These are phyloP conservation scores for Porogramme epimiltina DNA, from an alignment of 1,284 basidiomycete species.

Conservation along the genomic window DNA sequence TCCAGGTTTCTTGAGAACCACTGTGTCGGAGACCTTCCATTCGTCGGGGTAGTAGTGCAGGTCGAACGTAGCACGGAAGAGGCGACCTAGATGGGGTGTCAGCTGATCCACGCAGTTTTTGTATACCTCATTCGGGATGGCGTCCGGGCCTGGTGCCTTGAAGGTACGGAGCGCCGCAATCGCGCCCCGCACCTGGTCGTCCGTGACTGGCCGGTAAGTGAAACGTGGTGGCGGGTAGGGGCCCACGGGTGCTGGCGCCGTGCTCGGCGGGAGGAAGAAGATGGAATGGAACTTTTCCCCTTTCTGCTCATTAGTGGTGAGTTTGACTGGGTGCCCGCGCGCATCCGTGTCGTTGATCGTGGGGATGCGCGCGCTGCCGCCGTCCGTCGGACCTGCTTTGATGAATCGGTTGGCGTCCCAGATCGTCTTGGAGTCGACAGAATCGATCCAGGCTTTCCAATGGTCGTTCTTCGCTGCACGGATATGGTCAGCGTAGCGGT, in stretches of 20 bases:
- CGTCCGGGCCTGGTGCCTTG: slow-evolving; percentile 39
- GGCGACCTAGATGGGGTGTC: slow-evolving; percentile 23
- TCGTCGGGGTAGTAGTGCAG: slow-evolving; percentile 30
- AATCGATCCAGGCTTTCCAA: slow-evolving; percentile 38
- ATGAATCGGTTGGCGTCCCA: slow-evolving; percentile 39
- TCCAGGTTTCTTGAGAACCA: slow-evolving; percentile 41
- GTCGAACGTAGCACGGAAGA: slow-evolving; percentile 33
- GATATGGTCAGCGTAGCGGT: slow-evolving; percentile 34
- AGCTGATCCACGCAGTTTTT: slow-evolving; percentile 29
- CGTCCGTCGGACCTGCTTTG: slow-evolving; percentile 29
- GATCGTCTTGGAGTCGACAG: slow-evolving; percentile 23
- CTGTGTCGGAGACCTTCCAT: too few relatives aligned
- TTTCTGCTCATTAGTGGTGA: slow-evolving; percentile 30
- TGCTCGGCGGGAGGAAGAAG: slow-evolving; percentile 35
- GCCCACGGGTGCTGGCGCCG: slow-evolving; percentile 1
- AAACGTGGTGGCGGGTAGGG: slow-evolving; percentile 29
- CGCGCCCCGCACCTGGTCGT: slow-evolving; percentile 23
- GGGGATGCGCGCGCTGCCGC: slow-evolving; percentile 35
- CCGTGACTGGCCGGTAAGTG: slow-evolving; percentile 19
- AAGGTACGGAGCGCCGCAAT: slow-evolving; percentile 23
- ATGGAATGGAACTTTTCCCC: slow-evolving; percentile 24
- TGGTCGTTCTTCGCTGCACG: slow-evolving; percentile 32
- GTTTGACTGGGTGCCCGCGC: background rate
- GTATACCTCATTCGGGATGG: slow-evolving; percentile 37
- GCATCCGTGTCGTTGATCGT: slow-evolving; percentile 1